phyloP scores from a whole-genome alignment of 2,329 filamentous ascomycete species.

The Penicillium sp. region DNA sequence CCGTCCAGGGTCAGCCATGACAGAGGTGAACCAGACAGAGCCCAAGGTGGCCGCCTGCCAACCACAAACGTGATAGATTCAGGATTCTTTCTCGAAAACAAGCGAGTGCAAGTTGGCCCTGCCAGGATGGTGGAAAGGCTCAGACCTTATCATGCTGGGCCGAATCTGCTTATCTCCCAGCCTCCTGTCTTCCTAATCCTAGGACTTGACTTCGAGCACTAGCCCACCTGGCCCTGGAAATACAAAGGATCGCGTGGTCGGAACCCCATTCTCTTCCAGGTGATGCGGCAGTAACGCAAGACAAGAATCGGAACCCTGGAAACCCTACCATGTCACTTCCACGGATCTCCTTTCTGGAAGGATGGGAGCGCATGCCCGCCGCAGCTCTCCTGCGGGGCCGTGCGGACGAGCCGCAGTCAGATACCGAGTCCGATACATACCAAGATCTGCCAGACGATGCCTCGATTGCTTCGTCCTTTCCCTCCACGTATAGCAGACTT shows the following conservation, averaged over 20 bases:
- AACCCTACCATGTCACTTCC: constrained; percentile 36
- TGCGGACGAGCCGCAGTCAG: constrained; percentile 13
- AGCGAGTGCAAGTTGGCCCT: too few species aligned
- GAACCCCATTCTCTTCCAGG: not conserved
- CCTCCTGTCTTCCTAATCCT: not conserved
- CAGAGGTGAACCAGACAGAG: too few species aligned
- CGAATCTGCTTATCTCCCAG: not conserved
- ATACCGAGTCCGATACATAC: constrained; percentile 23
- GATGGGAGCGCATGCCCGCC: constrained; percentile 35
- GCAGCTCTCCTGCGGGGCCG: constrained; percentile 23
- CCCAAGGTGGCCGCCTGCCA: too few species aligned
- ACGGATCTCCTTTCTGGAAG: constrained; percentile 40
- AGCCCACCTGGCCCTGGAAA: too few species aligned
- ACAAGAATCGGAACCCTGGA: not conserved
- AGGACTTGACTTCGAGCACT: not conserved
- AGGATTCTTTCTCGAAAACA: too few species aligned
- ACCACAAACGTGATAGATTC: too few species aligned
- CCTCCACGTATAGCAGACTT: constrained; percentile 32
- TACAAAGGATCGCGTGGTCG: too few species aligned
- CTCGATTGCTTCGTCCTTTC: constrained; percentile 30
- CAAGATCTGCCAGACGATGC: constrained; percentile 27
- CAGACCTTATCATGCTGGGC: too few species aligned
- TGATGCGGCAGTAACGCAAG: not conserved
- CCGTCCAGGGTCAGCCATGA: not conserved
- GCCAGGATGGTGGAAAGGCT: too few species aligned